Evolutionary conservation across 2,329 filamentous ascomycete species (phyloP).

Genomic region (Hymenoscyphus albidus): DNA sequence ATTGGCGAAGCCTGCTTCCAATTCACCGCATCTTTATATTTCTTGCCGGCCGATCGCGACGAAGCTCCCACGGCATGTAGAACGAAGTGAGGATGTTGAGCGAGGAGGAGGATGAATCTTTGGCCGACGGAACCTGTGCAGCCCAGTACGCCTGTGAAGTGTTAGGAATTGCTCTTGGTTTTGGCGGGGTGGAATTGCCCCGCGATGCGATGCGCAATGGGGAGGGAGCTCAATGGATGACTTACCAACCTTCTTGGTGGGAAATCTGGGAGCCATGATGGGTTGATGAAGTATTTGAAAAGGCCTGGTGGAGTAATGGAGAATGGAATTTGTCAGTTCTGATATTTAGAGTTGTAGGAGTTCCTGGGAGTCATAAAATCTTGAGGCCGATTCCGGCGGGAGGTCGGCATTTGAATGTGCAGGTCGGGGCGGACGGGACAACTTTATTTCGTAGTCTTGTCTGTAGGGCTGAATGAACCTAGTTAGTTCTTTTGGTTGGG

Average conservation of each 20-base stretch:
- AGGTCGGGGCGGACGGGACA: no score
- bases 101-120: slow-evolving; percentile 89
- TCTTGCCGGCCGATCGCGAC: slow-evolving; percentile 83
- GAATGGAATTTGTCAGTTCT: neutral
- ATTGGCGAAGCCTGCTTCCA: slow-evolving; percentile 93
- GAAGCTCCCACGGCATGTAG: slow-evolving; percentile 89
- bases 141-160: slow-evolving; percentile 66
- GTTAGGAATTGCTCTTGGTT: neutral
- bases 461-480: no score
- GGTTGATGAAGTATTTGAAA: neutral
- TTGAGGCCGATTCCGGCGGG: neutral
- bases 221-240: neutral
- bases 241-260: slow-evolving; percentile 8
- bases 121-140: slow-evolving; percentile 93
- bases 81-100: slow-evolving; percentile 79
- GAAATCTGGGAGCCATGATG: neutral
- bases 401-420: no score
- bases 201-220: neutral
- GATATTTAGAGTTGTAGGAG: neutral
- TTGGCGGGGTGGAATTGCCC: neutral
- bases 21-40: slow-evolving; percentile 86
- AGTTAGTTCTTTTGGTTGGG: no score
- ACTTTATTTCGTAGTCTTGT: no score
- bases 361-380: neutral
- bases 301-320: neutral